phyloP scores from a whole-genome alignment of 805 yeast species.

The Clavispora carvajalis region DNA sequence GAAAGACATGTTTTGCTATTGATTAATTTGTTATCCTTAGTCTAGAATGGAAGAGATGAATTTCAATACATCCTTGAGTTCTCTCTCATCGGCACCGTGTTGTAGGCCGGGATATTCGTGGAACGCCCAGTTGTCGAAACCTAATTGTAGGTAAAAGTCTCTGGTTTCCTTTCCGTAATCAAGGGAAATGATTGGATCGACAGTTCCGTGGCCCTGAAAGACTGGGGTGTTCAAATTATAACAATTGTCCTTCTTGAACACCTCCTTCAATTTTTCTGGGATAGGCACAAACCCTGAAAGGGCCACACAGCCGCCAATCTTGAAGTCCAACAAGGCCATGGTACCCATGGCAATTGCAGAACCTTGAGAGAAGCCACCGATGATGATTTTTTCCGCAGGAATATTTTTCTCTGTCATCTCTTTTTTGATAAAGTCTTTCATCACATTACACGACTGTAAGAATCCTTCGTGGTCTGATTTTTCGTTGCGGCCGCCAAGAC shows the following conservation, averaged over 20 bases:
- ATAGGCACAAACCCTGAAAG: slow-evolving; percentile 69
- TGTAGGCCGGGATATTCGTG: slow-evolving; percentile 56
- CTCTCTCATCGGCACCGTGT: slow-evolving; percentile 67
- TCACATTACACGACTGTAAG: slow-evolving; percentile 41
- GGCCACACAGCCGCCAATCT: slow-evolving; percentile 73
- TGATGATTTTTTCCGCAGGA: slow-evolving; percentile 61
- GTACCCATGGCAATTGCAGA: slow-evolving; percentile 72
- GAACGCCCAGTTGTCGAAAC: slow-evolving; percentile 37
- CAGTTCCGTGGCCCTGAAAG: slow-evolving; percentile 84
- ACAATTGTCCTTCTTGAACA: slow-evolving; percentile 3
- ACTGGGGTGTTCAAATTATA: slow-evolving; percentile 63
- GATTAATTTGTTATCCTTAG: no score
- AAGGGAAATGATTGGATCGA: slow-evolving; percentile 59
- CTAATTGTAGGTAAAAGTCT: slow-evolving; percentile 45
- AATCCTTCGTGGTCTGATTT: slow-evolving; percentile 53
- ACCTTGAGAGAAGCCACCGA: slow-evolving; percentile 97
- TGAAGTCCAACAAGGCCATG: slow-evolving; percentile 46
- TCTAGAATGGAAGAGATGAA: slow-evolving; percentile 26
- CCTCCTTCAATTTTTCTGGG: slow-evolving; percentile 15
- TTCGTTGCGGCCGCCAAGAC: slow-evolving; percentile 44
- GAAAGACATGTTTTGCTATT: no score
- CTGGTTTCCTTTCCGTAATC: slow-evolving; percentile 35
- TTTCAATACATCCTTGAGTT: slow-evolving; percentile 47
- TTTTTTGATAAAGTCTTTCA: slow-evolving; percentile 45
- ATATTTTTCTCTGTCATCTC: slow-evolving; percentile 49